Percentiles rank a stretch among this genome's conserved stretches.
These are phyloP conservation scores for Solanum chaucha DNA, from an alignment of 257 asterid species.

Conservation along the genomic window DNA sequence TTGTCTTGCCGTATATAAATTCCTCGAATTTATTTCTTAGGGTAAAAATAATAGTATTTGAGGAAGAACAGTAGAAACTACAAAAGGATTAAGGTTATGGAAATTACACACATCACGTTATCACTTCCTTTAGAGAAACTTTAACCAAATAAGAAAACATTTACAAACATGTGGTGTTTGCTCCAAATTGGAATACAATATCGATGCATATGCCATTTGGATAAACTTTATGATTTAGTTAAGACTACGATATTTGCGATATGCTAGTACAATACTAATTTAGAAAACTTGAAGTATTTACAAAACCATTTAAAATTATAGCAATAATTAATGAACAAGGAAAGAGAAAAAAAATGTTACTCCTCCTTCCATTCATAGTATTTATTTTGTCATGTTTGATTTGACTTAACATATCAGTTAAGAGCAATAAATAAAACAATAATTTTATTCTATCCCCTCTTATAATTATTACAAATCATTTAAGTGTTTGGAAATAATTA, in stretches of 20 bases:
- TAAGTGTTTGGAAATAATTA: no score
- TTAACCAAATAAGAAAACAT: neutral
- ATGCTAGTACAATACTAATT: neutral
- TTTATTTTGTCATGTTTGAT: no score
- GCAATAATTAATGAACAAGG: neutral
- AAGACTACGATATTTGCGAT: neutral
- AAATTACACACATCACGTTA: neutral
- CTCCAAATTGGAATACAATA: neutral
- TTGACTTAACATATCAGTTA: no score
- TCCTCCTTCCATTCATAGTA: no score
- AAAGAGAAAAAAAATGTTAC: no score
- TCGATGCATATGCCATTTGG: neutral
- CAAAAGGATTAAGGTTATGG: neutral
- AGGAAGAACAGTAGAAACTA: neutral
- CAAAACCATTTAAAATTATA: no score
- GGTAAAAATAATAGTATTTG: neutral
- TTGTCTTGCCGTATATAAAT: neutral
- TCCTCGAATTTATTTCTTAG: neutral
- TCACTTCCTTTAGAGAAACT: neutral
- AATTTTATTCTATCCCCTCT: no score
- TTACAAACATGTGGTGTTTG: neutral
- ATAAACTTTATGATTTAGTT: neutral
- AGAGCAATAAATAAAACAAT: no score
- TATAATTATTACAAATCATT: no score
- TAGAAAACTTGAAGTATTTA: neutral